Base-by-base conservation (phyloP, 305 asterid genomes). In the Fraxinus dipetala region DNA sequence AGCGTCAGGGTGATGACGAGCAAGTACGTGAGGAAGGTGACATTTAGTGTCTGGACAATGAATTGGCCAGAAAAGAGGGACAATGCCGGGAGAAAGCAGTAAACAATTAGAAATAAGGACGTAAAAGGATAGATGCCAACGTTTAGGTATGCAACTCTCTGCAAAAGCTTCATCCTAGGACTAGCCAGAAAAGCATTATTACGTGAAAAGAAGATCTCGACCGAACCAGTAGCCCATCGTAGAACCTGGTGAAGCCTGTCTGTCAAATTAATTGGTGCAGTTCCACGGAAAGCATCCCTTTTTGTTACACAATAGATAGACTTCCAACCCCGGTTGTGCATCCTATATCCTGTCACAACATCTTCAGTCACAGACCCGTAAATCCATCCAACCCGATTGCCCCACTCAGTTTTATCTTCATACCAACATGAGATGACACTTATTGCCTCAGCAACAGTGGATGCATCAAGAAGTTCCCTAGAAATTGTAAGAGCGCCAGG, bases 341-440 rank as follows among this genome's bases (percentile, higher is more conserved):
- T 95, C 26, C 99, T 67, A 77, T 95, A 95, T 0, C 99, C 98
- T 0, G 99, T 95, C 80, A 95, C 97, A 86, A 95, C 98, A 59
- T 95, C 99, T 85, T 95, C 98, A 0, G 99, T 95, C 54, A 95
- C 99, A 0, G 98, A 95, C 6, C 98, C 98, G 2, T 95, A 95
- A 84, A 94, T 95, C 99, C 98, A 95, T 54, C 99, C 99, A 1
- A 94, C 98, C 18, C 97, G 90, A 56, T 91, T 90, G 16, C 99
- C 98, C 99, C 99, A 95, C 86, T 95, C 99, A 0, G 99, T 94
- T 86, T 95, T 95, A 84, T 95, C 99, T 79, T 95, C 99, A 0
- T 95, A 95, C 99, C 98, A 95, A 59, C 98, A 95, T 4, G 99
- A 95, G 51, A 95, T 95, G 31, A 94, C 99, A 78, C 98, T 94